Conservation (phyloP, 2,329 filamentous ascomycete genomes). For the Cercospora sesami region DNA sequence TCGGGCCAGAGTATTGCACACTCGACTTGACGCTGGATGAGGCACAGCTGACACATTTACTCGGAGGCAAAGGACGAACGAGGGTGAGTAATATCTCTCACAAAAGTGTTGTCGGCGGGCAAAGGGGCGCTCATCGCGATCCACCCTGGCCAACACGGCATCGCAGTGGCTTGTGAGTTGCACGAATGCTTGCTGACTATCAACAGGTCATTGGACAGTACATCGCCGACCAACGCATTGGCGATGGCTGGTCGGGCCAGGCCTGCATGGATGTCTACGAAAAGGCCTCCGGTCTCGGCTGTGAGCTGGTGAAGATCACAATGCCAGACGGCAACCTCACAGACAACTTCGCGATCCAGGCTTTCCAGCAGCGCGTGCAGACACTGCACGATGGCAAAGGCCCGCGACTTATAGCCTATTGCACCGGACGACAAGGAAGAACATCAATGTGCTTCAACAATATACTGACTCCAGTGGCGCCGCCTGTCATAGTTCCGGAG, state of each 20-base stretch:
- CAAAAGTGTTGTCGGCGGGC: not conserved
- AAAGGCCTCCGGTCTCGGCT: constrained; percentile 58
- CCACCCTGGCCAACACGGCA: not conserved
- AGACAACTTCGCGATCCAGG: constrained; percentile 63
- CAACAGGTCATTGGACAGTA: constrained; percentile 58
- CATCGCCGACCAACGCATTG: constrained; percentile 40
- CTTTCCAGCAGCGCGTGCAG: constrained; percentile 53
- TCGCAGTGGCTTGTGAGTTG: not conserved
- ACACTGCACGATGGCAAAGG: constrained; percentile 26
- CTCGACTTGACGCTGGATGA: constrained; percentile 62
- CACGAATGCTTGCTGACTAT: not conserved
- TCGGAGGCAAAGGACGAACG: constrained; percentile 55
- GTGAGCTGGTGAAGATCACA: constrained; percentile 62
- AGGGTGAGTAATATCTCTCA: constrained; percentile 39
- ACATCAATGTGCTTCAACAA: constrained; percentile 67
- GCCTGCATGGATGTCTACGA: constrained; percentile 60
- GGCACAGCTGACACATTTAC: constrained; percentile 52
- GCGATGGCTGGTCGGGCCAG: constrained; percentile 57
- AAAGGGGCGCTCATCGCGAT: not conserved
- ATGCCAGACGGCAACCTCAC: constrained; percentile 58
- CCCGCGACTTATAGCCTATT: constrained; percentile 43
- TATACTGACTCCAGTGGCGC: constrained; percentile 59
- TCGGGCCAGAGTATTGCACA: constrained; percentile 61
- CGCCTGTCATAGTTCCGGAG: constrained; percentile 7
- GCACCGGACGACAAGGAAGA: constrained; percentile 63